Evolutionary conservation across 2,329 filamentous ascomycete species (phyloP).

Genomic region (Aspergillus puulaauensis): DNA sequence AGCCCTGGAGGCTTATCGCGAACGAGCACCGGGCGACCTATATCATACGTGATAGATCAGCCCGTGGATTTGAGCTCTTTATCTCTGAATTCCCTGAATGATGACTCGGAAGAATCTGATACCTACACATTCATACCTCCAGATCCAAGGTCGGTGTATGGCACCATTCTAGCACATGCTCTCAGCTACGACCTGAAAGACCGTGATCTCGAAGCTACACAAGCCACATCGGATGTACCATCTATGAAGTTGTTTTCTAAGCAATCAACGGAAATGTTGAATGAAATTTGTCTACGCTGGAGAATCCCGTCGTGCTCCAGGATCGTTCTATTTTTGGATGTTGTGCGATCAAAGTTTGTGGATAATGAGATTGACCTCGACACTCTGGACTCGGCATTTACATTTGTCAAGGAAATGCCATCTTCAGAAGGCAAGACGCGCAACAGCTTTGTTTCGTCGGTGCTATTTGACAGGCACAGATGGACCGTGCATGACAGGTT

Average conservation of each 20-base stretch:
- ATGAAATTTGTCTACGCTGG: slow-evolving; percentile 85
- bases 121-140: slow-evolving; percentile 87
- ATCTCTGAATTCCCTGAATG: slow-evolving; percentile 62
- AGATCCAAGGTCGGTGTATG: slow-evolving; percentile 79
- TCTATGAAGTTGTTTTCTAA: slow-evolving; percentile 64
- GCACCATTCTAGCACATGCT: slow-evolving; percentile 75
- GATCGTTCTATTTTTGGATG: slow-evolving; percentile 78
- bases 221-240: slow-evolving; percentile 48
- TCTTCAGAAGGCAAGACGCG: slow-evolving; percentile 62
- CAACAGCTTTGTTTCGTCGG: slow-evolving; percentile 48
- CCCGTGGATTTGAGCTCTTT: slow-evolving; percentile 61
- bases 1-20: slow-evolving; percentile 48
- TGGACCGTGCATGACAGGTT: slow-evolving; percentile 71
- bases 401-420: slow-evolving; percentile 72
- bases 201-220: slow-evolving; percentile 50
- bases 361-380: slow-evolving; percentile 79
- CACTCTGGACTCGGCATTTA: slow-evolving; percentile 80
- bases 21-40: slow-evolving; percentile 46
- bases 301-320: slow-evolving; percentile 80
- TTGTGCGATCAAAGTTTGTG: slow-evolving; percentile 78
- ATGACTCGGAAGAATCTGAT: slow-evolving; percentile 45
- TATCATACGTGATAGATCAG: slow-evolving; percentile 63
- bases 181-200: slow-evolving; percentile 63
- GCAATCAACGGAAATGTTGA: slow-evolving; percentile 76
- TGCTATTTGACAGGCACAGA: slow-evolving; percentile 58